Evolutionary conservation across 106 monocot species (phyloP).

Genomic region (Agapanthus africanus): DNA sequence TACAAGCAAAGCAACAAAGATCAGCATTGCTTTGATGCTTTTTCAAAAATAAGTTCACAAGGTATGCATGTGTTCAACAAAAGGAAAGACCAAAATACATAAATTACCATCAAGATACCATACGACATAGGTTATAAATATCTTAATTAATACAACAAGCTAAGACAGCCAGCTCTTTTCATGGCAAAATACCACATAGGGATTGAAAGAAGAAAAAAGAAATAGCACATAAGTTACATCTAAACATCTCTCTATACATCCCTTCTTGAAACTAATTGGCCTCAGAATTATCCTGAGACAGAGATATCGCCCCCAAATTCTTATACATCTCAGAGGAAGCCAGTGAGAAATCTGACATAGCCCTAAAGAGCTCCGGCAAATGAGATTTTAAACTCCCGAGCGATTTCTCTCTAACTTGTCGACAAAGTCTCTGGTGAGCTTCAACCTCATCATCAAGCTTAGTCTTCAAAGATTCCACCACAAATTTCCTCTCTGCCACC

Average conservation of each 20-base stretch:
- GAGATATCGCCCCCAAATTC: constrained; percentile 17
- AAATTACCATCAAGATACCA: too few species aligned
- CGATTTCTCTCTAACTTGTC: constrained; percentile 69
- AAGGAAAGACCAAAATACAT: too few species aligned
- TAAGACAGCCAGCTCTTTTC: background rate
- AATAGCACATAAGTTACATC: constrained; percentile 2
- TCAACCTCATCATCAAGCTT: constrained; percentile 30
- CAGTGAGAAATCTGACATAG: constrained; percentile 46
- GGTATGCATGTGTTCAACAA: too few species aligned
- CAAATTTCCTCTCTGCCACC: constrained; percentile 45
- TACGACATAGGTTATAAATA: background rate
- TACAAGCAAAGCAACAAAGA: too few species aligned
- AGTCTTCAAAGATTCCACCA: constrained; percentile 43
- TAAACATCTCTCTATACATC: constrained; percentile 12
- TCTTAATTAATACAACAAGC: background rate
- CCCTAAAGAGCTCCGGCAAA: constrained; percentile 67
- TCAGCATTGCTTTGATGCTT: too few species aligned
- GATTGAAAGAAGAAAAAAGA: background rate
- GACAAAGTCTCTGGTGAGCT: constrained; percentile 35
- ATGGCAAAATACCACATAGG: background rate
- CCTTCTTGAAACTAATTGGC: background rate
- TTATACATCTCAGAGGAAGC: constrained; percentile 51
- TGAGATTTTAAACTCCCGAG: constrained; percentile 44
- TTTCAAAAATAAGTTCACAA: too few species aligned
- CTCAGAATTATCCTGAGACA: background rate